phyloP scores from a whole-genome alignment of 2,329 filamentous ascomycete genomes.

The Sporothrix sp. region DNA sequence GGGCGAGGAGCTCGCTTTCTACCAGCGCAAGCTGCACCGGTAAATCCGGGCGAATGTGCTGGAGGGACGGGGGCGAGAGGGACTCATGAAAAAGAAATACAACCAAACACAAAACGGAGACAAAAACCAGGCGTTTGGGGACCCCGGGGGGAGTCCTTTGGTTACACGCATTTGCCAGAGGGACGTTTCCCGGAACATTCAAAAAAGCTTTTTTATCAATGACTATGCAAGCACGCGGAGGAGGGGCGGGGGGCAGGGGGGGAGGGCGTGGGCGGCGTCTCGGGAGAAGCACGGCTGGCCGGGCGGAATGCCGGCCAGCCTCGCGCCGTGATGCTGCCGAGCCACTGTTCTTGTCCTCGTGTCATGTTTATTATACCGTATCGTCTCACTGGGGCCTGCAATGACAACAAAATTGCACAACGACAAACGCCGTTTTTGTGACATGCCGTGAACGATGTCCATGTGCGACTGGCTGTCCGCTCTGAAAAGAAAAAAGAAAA shows the following conservation, averaged over 20 bases:
- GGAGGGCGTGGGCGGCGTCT: not conserved
- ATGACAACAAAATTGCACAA: conserved; percentile 12
- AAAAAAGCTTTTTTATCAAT: conserved; percentile 1
- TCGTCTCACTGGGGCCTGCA: conserved; percentile 2
- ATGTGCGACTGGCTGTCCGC: too few species aligned
- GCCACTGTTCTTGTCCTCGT: not conserved
- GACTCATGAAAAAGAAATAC: too few species aligned
- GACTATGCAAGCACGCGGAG: not conserved
- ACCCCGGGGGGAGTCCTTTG: conserved; percentile 1
- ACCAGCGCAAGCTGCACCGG: conserved; percentile 99
- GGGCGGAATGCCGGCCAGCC: not conserved
- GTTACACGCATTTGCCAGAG: conserved; percentile 2
- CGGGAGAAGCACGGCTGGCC: not conserved
- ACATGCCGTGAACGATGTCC: not conserved
- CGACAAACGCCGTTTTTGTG: not conserved
- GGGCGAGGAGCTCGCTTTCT: conserved; percentile 99
- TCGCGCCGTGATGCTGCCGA: not conserved
- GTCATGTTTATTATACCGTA: conserved; percentile 8
- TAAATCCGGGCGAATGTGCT: conserved; percentile 41
- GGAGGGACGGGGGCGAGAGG: too few species aligned
- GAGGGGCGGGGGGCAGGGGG: not conserved
- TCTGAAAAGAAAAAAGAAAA: too few species aligned
- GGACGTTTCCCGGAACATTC: not conserved
- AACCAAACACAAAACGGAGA: conserved; percentile 1
- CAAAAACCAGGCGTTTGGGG: conserved; percentile 12